A percentile compares a stretch with the other conserved stretches of the same genome.
These are phyloP conservation scores for Sordariomycetes sp. DNA, from an alignment of 2,329 filamentous ascomycete species.

Conservation along the genomic window DNA sequence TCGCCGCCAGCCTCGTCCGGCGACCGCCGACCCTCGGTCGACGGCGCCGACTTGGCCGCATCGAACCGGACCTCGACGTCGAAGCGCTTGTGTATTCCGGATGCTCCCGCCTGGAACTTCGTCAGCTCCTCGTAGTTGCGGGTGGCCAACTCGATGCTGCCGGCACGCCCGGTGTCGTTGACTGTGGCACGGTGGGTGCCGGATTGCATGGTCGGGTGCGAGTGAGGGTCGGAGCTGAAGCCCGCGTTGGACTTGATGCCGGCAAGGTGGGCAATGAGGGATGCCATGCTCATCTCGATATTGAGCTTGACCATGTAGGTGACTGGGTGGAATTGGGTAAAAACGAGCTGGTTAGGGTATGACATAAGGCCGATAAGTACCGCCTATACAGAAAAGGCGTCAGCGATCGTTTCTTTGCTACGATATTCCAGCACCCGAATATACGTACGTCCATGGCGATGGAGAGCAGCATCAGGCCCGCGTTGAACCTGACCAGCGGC, in stretches of 20 bases:
- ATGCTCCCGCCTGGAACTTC: neutral
- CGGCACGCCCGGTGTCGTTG: neutral
- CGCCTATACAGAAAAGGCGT: slow-evolving; percentile 3
- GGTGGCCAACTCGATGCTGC: neutral
- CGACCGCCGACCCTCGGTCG: neutral
- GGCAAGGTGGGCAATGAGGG: slow-evolving; percentile 29
- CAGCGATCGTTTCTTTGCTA: neutral
- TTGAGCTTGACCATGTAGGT: slow-evolving; percentile 40
- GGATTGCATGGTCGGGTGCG: neutral
- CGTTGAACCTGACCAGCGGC: slow-evolving; percentile 33
- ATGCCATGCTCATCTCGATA: slow-evolving; percentile 40
- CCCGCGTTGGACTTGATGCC: neutral
- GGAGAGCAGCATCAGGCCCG: slow-evolving; percentile 32
- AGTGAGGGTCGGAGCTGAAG: neutral
- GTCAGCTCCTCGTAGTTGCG: neutral
- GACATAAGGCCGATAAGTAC: slow-evolving; percentile 20
- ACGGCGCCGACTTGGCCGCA: neutral
- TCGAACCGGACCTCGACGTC: neutral
- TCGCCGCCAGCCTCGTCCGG: neutral
- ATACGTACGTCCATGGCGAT: slow-evolving; percentile 31
- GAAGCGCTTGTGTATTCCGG: neutral
- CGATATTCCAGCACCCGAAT: neutral
- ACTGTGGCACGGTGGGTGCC: neutral
- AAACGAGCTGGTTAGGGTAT: slow-evolving; percentile 18
- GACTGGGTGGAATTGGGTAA: slow-evolving; percentile 35